These are phyloP conservation scores for Penicillium roqueforti DNA, from an alignment of 495 filamentous ascomycete genomes.

Conservation along the genomic window DNA sequence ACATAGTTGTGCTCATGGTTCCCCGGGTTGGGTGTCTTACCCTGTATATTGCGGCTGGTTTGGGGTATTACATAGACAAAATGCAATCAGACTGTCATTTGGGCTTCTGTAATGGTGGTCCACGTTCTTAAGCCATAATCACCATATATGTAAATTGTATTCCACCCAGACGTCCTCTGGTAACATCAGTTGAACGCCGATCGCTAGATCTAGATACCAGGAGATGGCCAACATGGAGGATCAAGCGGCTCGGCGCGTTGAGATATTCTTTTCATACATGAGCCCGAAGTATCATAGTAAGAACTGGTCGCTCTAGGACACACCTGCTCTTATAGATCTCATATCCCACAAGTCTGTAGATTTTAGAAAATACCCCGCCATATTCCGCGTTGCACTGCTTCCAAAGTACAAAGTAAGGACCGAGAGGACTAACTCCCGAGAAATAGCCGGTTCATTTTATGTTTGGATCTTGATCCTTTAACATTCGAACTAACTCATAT, in stretches of 20 bases:
- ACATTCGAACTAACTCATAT: neutral
- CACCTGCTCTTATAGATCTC: no score
- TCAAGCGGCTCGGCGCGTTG: no score
- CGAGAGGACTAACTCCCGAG: neutral
- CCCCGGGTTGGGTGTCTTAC: slow-evolving; percentile 19
- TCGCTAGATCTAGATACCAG: no score
- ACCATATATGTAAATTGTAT: no score
- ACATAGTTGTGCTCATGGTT: slow-evolving; percentile 11
- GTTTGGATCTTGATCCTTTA: neutral
- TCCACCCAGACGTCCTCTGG: no score
- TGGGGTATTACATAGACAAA: slow-evolving; percentile 10
- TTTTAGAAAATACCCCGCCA: neutral
- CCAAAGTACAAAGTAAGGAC: neutral
- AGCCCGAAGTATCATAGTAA: no score
- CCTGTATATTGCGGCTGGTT: slow-evolving; percentile 8
- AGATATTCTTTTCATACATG: no score
- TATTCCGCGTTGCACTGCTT: neutral
- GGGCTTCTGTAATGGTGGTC: neutral
- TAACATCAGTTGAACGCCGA: no score
- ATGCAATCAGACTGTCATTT: slow-evolving; percentile 15
- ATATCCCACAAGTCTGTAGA: neutral
- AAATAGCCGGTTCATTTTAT: neutral
- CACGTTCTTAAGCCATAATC: no score
- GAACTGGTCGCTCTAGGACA: no score
- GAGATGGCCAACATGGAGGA: no score